Base-by-base conservation (phyloP, 2,329 filamentous ascomycete genomes). In the Colletotrichum neosansevieriae region DNA sequence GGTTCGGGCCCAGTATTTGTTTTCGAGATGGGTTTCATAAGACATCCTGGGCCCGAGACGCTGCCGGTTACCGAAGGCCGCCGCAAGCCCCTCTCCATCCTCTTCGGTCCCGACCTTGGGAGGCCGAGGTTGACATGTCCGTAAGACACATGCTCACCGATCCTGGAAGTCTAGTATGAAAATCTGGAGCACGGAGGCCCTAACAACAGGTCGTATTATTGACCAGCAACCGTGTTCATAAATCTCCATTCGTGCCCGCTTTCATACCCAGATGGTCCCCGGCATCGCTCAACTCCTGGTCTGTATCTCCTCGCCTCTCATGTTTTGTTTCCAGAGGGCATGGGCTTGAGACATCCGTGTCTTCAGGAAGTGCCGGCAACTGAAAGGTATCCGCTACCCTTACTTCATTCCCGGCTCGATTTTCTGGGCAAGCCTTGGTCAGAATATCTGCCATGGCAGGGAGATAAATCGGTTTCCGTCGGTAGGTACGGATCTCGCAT, bases 261-360 rank as follows among this genome's bases (percentile, higher is more conserved):
- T 61, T 45, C 49, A 21, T 15, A 7, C 34, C n/a, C 47, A 15
- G 24, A 40, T 17, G 38, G 24, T 15, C 53, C 21, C 12, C 42
- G 3, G 19, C 19, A 13, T 9, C 53, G 11, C 47, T 6, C 24
- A 13, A 11, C 11, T 17, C 58, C 58, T 24, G 32, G 45, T n/a
- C 58, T 53, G 53, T 61, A 61, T 15, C 24, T 21, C 47, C 21
- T 15, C n/a, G n/a, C 17, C 47, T 24, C 34, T 34, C 5, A 24
- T 34, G 58, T 53, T 61, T 61, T 42, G 47, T 53, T 61, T 61
- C 58, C 17, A n/a, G 11, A 13, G 36, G 51, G 58, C 58, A 53
- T 36, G 34, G 58, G 6, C 19, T 54, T 40, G 51, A 54, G 51
- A 54, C 51, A 40, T 34, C 34, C 34, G 51, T 34, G 32, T 54